These are phyloP conservation scores for Oemleria cerasiformis DNA, from an alignment of 306 rosid genomes.

Conservation along the genomic window DNA sequence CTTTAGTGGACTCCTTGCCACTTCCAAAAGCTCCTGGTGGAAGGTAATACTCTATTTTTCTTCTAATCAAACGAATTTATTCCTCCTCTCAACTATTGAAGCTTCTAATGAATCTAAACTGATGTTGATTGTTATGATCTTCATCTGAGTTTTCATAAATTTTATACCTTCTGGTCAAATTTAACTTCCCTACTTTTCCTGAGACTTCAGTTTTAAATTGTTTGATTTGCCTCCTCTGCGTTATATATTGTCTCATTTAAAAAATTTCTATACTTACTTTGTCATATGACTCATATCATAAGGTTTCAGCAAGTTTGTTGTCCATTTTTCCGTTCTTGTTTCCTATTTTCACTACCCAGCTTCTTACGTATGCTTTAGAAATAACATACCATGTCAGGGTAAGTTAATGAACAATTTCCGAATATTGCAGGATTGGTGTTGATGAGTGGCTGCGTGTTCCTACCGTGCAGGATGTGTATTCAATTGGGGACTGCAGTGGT, in stretches of 20 bases:
- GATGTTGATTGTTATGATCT: neutral
- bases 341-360: neutral
- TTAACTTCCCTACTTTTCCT: neutral
- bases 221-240: neutral
- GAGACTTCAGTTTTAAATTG: neutral
- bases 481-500: constrained; percentile 95
- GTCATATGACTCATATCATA: neutral
- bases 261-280: neutral
- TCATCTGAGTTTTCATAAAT: neutral
- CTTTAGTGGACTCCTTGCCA: constrained; percentile 50
- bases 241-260: neutral
- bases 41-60: constrained; percentile 40
- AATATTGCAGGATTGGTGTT: constrained; percentile 70
- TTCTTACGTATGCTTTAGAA: neutral
- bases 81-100: neutral
- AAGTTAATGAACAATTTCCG: neutral
- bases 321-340: neutral
- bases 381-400: neutral
- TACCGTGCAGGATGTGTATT: constrained; percentile 64
- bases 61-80: neutral
- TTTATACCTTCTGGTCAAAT: neutral
- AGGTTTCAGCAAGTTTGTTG: neutral
- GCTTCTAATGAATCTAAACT: neutral
- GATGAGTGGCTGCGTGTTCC: constrained; percentile 93
- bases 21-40: constrained; percentile 96